Conservation (phyloP, 495 filamentous ascomycete genomes). For the Chaetomium fimeti region DNA sequence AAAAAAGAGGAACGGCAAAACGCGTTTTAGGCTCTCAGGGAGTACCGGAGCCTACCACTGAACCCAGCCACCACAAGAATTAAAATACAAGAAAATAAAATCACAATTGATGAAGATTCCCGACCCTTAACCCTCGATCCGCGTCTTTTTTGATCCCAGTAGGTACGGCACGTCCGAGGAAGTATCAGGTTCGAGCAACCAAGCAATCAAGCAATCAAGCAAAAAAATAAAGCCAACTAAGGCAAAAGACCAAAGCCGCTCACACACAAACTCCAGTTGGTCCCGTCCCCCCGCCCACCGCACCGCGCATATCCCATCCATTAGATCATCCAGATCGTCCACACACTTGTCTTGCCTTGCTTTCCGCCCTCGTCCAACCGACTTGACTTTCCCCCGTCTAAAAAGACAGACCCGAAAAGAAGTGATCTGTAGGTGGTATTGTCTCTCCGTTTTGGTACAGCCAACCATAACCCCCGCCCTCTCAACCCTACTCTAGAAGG, state of each 20-base stretch:
- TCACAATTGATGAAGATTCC: neutral
- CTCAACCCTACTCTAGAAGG: neutral
- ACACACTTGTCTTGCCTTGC: neutral
- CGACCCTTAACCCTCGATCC: neutral
- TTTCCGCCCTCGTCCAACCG: neutral
- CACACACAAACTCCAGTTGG: constrained; percentile 9
- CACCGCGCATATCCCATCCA: constrained; percentile 3
- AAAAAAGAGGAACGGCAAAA: neutral
- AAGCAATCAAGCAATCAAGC: too few relatives aligned
- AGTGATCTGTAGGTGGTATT: neutral
- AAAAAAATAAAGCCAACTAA: neutral
- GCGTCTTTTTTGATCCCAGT: neutral
- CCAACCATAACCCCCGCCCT: neutral
- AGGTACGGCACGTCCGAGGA: neutral
- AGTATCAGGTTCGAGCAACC: neutral
- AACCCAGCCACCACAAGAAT: neutral
- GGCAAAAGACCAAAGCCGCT: neutral
- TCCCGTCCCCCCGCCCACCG: neutral
- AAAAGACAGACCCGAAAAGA: neutral
- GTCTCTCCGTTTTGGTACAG: neutral
- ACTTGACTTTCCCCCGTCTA: neutral
- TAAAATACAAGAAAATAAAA: neutral
- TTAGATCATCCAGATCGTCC: constrained; percentile 13
- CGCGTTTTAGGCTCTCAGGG: neutral
- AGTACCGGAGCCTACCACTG: neutral